Evolutionary conservation across 768 basidiomycete species (phyloP).

Genomic region (Mrakia frigida): DNA sequence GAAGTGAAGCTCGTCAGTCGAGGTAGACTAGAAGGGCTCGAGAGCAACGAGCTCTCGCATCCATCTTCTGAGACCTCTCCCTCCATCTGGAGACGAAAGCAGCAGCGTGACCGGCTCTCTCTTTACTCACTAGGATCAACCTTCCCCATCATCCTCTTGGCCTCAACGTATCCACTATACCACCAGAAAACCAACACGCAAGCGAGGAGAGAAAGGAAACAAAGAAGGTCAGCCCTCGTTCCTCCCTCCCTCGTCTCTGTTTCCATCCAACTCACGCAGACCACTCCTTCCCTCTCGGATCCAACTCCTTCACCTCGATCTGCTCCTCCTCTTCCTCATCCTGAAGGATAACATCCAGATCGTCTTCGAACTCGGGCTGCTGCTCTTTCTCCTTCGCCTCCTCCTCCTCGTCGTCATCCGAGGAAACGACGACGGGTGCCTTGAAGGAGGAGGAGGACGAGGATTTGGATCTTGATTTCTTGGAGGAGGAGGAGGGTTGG

Average conservation of each 20-base stretch:
- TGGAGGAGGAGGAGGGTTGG: background rate
- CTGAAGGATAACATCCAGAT: background rate
- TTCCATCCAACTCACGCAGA: background rate
- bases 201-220: background rate
- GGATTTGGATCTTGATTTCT: background rate
- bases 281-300: background rate
- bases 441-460: background rate
- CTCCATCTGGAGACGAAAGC: background rate
- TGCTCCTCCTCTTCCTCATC: background rate
- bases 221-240: background rate
- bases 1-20: background rate
- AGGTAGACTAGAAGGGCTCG: too few species aligned
- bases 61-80: background rate
- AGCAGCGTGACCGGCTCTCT: background rate
- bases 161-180: background rate
- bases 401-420: constrained; percentile 11
- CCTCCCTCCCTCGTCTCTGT: background rate
- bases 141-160: constrained; percentile 7
- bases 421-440: background rate
- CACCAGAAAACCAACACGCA: background rate
- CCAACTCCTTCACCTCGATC: background rate
- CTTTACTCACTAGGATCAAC: constrained; percentile 9
- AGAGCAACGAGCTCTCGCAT: background rate
- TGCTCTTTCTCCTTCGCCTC: background rate
- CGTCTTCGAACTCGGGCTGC: background rate